Evolutionary conservation across 108 stramenopile species (phyloP).

Genomic region (Pseudonitzschia delicatissima): DNA sequence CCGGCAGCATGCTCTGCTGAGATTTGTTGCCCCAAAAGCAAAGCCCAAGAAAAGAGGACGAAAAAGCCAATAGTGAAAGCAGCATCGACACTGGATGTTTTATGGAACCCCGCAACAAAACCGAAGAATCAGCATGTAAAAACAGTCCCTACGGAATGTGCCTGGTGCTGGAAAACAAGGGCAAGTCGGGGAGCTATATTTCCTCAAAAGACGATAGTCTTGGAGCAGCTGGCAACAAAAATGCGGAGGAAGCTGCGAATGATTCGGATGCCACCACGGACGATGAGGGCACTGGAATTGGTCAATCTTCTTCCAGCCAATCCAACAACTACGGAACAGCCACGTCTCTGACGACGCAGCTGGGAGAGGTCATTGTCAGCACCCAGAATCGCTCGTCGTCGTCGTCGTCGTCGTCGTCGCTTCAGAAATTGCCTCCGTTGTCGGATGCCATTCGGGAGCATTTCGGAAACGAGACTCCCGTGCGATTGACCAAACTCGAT

Average conservation of each 20-base stretch:
- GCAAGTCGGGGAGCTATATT: slow-evolving; percentile 30
- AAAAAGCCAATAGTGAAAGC: background rate
- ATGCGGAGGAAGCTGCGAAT: background rate
- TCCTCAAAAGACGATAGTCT: background rate
- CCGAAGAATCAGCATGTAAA: slow-evolving; percentile 24
- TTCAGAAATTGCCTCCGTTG: slow-evolving; percentile 2
- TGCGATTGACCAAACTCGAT: slow-evolving; percentile 14
- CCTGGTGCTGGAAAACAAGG: slow-evolving; percentile 27
- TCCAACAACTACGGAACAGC: background rate
- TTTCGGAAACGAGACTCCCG: background rate
- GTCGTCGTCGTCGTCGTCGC: background rate
- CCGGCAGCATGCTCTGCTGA: slow-evolving; percentile 22
- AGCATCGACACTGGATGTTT: background rate
- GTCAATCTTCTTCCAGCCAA: background rate
- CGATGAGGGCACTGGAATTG: background rate
- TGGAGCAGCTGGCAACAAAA: background rate
- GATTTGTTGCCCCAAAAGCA: background rate
- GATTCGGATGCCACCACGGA: slow-evolving; percentile 15
- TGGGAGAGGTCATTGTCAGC: background rate
- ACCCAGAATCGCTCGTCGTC: background rate
- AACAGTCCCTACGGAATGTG: slow-evolving; percentile 15
- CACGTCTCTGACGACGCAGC: background rate
- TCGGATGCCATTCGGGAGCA: slow-evolving; percentile 1
- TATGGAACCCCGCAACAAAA: slow-evolving; percentile 18
- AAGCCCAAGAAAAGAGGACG: background rate